These are phyloP conservation scores for Naganishia liquefaciens DNA, from an alignment of 1,284 basidiomycete genomes.

Conservation along the genomic window DNA sequence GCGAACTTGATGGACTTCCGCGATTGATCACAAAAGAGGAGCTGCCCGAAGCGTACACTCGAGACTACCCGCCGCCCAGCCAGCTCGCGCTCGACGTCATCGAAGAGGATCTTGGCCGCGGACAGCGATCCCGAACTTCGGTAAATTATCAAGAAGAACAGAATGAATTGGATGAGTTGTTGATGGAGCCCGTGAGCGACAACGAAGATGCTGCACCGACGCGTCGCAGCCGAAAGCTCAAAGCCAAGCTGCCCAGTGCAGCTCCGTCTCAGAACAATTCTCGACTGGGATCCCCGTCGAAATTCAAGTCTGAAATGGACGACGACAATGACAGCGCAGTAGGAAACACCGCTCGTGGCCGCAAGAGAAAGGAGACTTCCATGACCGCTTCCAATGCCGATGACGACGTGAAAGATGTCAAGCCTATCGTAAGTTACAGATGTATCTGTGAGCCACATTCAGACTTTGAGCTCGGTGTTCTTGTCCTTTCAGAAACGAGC, in stretches of 20 bases:
- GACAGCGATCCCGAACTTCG: slow-evolving; percentile 76
- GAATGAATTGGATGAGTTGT: slow-evolving; percentile 91
- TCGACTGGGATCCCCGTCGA: slow-evolving; percentile 32
- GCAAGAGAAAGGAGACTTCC: slow-evolving; percentile 30
- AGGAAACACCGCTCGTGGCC: slow-evolving; percentile 19
- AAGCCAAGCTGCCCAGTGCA: slow-evolving; percentile 46
- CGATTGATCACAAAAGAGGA: slow-evolving; percentile 86
- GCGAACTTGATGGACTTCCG: slow-evolving; percentile 71
- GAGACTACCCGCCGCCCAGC: slow-evolving; percentile 52
- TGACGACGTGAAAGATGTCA: slow-evolving; percentile 10
- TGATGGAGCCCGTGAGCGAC: slow-evolving; percentile 66
- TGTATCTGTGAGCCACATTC: too few relatives aligned
- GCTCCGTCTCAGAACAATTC: slow-evolving; percentile 34
- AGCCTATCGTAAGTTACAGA: slow-evolving; percentile 1
- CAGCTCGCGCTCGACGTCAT: slow-evolving; percentile 52
- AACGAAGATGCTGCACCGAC: slow-evolving; percentile 62
- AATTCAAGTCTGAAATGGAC: slow-evolving; percentile 34
- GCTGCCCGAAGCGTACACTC: slow-evolving; percentile 88
- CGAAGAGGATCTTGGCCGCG: slow-evolving; percentile 67
- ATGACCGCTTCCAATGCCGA: slow-evolving; percentile 22
- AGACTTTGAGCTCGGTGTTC: too few relatives aligned
- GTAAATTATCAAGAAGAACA: slow-evolving; percentile 97
- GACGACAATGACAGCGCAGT: slow-evolving; percentile 46
- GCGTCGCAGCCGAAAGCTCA: slow-evolving; percentile 41
- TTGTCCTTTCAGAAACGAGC: slow-evolving; percentile 14